Conservation (phyloP, 2,329 filamentous ascomycete species). For the Didymella glomerata region DNA sequence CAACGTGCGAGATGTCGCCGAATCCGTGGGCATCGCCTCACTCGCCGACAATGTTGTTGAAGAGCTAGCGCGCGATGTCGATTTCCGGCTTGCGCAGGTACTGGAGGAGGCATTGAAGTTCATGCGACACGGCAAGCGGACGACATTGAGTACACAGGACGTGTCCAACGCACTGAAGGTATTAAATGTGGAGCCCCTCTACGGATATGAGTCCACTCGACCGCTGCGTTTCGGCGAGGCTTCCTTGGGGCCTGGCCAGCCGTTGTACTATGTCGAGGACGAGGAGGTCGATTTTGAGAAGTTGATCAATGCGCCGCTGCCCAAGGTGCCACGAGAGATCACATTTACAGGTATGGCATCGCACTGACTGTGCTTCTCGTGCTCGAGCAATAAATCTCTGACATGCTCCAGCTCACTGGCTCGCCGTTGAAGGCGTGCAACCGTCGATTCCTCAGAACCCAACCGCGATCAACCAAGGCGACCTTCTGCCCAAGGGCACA, state of each 20-base stretch:
- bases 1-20: conserved; percentile 93
- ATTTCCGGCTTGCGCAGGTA: conserved; percentile 93
- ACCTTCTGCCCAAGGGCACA: conserved; percentile 87
- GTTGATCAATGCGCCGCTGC: conserved; percentile 93
- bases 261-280: conserved; percentile 96
- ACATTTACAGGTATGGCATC: conserved; percentile 78
- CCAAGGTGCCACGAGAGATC: conserved; percentile 92
- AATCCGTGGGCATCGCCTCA: conserved; percentile 86
- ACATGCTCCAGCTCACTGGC: conserved; percentile 79
- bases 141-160: conserved; percentile 87
- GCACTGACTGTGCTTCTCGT: not conserved
- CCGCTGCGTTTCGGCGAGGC: conserved; percentile 93
- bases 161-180: conserved; percentile 84
- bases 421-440: conserved; percentile 96
- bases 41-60: conserved; percentile 87
- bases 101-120: conserved; percentile 93
- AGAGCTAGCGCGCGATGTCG: conserved; percentile 89
- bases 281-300: conserved; percentile 99
- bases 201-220: conserved; percentile 92
- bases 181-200: conserved; percentile 92
- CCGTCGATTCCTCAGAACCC: conserved; percentile 97
- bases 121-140: conserved; percentile 91
- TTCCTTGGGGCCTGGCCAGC: conserved; percentile 89
- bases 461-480: conserved; percentile 83
- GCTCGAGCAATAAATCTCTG: conserved; percentile 13